Evolutionary conservation across 371 early-diverging fungal genomes (phyloP), one percentile per base, ranked within the genome.

Genomic region (Haplosporangium sp.): DNA sequence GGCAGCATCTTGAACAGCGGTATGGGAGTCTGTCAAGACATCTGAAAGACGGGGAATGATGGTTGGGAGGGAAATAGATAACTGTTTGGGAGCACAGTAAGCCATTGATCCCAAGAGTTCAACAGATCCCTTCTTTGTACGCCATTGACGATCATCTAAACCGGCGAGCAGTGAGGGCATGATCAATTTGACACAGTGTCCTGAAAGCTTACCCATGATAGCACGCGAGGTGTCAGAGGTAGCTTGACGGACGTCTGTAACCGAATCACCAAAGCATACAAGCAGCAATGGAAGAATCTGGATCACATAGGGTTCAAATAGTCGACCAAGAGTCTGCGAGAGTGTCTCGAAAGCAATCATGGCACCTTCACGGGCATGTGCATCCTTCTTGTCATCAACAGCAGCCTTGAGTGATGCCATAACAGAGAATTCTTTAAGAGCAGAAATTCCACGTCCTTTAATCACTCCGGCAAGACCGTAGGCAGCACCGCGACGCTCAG

Each of bases 271-370:
- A 74, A 95, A 98, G 77, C 95, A 92, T 2, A 89, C 87, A 11
- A 99, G 88, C 67, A 99, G 87, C 42, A 92, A 78, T 9, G 99
- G 98, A 60, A 97, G 78, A 66, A 97, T 92, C 82, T 98, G 96
- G 68, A 97, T 94, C 50, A 97, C 92, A 74, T 97, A 98, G n/a
- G 99, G 99, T 77, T 99, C 99, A 82, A 98, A 99, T 73, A 96
- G 85, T 61, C 98, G 93, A 15, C 97, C 97, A 53, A 98, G 83
- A 9, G 91, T 88, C 60, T 86, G 88, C 0, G 96, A 92, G 44
- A 98, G 84, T 2, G 96, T 94, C 84, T 98, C 99, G 62, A 95
- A 94, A 0, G 95, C 96, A 85, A 99, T 93, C 71, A 98, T 79
- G 15, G 98, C 96, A 71, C 99, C 99, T 85, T 99, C 96, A 39